Evolutionary conservation across 306 rosid genomes (phyloP).

Genomic region (Sechiopsis laciniata): DNA sequence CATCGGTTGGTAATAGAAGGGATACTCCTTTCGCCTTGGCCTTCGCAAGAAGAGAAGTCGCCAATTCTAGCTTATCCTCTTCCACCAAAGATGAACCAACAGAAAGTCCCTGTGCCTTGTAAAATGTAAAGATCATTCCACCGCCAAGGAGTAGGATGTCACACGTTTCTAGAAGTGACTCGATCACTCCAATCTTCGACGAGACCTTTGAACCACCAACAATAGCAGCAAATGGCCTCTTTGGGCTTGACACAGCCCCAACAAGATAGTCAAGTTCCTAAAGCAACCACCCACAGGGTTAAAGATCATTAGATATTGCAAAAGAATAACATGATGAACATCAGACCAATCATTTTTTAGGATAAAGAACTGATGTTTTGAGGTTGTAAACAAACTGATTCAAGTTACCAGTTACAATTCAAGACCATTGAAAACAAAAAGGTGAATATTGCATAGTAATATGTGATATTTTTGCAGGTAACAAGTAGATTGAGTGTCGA

Average conservation of each 20-base stretch:
- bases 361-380: background rate
- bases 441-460: background rate
- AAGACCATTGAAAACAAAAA: background rate
- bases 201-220: constrained; percentile 99
- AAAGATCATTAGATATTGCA: background rate
- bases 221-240: constrained; percentile 98
- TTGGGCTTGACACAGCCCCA: constrained; percentile 93
- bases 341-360: background rate
- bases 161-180: constrained; percentile 81
- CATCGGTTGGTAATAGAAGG: constrained; percentile 86
- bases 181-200: constrained; percentile 94
- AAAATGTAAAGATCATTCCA: constrained; percentile 98
- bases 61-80: constrained; percentile 86
- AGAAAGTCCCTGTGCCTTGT: constrained; percentile 96
- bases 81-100: constrained; percentile 98
- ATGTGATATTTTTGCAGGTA: background rate
- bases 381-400: background rate
- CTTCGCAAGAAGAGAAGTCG: constrained; percentile 70
- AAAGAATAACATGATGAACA: background rate
- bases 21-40: constrained; percentile 96
- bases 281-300: constrained; percentile 19
- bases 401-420: background rate
- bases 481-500: background rate
- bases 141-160: constrained; percentile 94
- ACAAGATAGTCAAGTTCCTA: constrained; percentile 99